phyloP scores from a whole-genome alignment of 331 rosid genomes.

The Pyracantha coccinea region DNA sequence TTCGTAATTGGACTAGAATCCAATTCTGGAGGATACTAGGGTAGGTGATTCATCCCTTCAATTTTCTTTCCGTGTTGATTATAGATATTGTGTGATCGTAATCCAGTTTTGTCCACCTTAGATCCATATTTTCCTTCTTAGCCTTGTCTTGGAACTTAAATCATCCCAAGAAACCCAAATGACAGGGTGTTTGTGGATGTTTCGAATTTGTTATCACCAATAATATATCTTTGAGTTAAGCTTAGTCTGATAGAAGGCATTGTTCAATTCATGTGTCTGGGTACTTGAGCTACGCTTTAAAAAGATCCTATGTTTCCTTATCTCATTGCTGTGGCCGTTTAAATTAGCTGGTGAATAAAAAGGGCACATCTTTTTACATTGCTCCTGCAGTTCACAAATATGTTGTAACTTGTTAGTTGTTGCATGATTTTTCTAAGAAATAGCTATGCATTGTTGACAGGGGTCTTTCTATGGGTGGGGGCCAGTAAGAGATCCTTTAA shows the following conservation, averaged over 20 bases:
- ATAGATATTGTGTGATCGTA: neutral
- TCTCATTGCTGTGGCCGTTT: neutral
- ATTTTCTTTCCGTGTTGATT: neutral
- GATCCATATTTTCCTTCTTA: neutral
- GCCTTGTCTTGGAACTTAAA: neutral
- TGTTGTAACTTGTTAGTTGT: neutral
- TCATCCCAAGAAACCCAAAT: neutral
- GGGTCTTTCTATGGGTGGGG: neutral
- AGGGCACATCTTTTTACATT: neutral
- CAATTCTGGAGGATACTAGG: neutral
- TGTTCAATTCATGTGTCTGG: neutral
- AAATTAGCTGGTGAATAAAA: neutral
- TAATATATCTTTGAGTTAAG: neutral
- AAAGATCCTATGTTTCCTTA: neutral
- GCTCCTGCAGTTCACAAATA: neutral
- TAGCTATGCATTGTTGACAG: neutral
- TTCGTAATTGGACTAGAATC: neutral
- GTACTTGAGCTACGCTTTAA: neutral
- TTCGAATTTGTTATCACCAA: neutral
- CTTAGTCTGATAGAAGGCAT: neutral
- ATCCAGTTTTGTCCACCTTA: neutral
- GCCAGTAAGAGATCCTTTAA: neutral
- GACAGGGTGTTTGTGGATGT: neutral
- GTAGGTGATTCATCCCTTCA: neutral
- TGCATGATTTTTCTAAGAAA: neutral